Percentiles rank a stretch among this genome's conserved stretches.
Conservation (phyloP, 2,329 filamentous ascomycete species). For the Calonectria honghensis region DNA sequence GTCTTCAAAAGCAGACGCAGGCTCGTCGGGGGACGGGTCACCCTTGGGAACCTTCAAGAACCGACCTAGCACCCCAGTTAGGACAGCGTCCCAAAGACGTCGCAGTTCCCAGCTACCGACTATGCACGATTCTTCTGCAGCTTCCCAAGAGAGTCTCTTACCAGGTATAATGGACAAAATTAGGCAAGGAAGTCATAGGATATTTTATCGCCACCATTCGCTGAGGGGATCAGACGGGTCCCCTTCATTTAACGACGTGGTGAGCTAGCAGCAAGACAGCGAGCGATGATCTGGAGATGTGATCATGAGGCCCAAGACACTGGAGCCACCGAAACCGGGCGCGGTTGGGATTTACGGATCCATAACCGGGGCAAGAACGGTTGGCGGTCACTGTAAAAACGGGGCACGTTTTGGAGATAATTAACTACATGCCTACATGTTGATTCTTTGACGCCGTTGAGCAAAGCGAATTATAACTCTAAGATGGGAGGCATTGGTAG, state of each 20-base stretch:
- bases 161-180: constrained; percentile 56
- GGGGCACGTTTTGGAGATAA: constrained; percentile 59
- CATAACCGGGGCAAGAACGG: constrained; percentile 49
- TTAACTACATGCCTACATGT: constrained; percentile 57
- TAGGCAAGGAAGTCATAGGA: constrained; percentile 52
- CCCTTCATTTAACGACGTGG: constrained; percentile 3
- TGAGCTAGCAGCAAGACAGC: constrained; percentile 18
- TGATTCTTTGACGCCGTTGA: constrained; percentile 44
- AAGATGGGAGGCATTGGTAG: not conserved
- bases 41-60: constrained; percentile 38
- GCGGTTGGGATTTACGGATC: constrained; percentile 51
- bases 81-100: constrained; percentile 52
- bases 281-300: constrained; percentile 49
- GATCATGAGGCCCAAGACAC: constrained; percentile 43
- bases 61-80: constrained; percentile 51
- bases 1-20: constrained; percentile 21
- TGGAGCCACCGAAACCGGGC: constrained; percentile 46
- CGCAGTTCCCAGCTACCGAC: constrained; percentile 50
- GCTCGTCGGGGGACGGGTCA: constrained; percentile 8
- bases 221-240: constrained; percentile 39
- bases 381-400: constrained; percentile 35
- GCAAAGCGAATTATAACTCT: constrained; percentile 27
- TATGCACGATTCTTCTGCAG: constrained; percentile 30
- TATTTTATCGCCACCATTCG: constrained; percentile 51
- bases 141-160: constrained; percentile 43